phyloP scores from a whole-genome alignment of 176 grass and related monocot genomes.

The Oropetium thomaeum region DNA sequence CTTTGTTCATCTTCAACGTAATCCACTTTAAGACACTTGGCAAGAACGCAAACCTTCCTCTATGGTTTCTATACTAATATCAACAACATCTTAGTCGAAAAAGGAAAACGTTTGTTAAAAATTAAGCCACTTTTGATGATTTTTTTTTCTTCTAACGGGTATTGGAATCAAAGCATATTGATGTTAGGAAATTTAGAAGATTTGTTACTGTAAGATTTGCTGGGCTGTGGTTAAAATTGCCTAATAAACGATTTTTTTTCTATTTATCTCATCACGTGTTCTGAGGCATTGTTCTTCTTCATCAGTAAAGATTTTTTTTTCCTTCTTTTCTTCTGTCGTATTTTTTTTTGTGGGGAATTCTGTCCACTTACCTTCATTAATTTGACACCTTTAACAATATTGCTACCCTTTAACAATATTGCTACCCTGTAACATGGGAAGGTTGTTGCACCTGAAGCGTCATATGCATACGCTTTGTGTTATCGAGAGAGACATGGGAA shows the following conservation, averaged over 20 bases:
- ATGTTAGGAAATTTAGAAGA: too few relatives aligned
- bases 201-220: too few relatives aligned
- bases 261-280: neutral
- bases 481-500: neutral
- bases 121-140: neutral
- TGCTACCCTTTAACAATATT: too few relatives aligned
- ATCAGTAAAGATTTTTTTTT: neutral
- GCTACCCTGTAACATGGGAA: neutral
- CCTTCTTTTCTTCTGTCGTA: too few relatives aligned
- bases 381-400: too few relatives aligned
- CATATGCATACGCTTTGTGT: neutral
- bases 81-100: too few relatives aligned
- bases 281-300: neutral
- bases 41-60: conserved; percentile 26
- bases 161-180: too few relatives aligned
- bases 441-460: conserved; percentile 17
- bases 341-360: too few relatives aligned
- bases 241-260: neutral
- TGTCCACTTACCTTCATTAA: neutral
- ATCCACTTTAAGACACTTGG: conserved; percentile 44
- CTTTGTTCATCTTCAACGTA: conserved; percentile 30
- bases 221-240: too few relatives aligned
- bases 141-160: too few relatives aligned
- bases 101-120: too few relatives aligned
- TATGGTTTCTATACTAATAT: conserved; percentile 19